A percentile compares a stretch with the other conserved stretches of the same genome.
phyloP scores from a whole-genome alignment of 805 yeast genomes.

The Cyberlindnera xishuangbannaensis region DNA sequence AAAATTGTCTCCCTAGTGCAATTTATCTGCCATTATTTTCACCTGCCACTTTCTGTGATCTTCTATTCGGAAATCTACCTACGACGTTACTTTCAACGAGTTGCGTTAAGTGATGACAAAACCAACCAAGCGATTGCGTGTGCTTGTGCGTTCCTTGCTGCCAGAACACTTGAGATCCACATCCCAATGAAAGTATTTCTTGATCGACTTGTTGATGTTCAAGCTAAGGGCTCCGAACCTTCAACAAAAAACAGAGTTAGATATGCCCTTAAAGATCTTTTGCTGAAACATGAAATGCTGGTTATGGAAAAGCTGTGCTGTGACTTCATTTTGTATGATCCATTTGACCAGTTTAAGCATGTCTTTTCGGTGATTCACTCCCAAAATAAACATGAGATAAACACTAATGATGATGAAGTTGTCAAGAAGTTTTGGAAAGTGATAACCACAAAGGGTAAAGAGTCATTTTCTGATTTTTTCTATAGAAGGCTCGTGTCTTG shows the following conservation, averaged over 20 bases:
- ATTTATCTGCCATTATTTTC: too few relatives aligned
- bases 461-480: neutral
- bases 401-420: neutral
- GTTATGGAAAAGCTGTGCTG: constrained; percentile 23
- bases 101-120: constrained; percentile 1
- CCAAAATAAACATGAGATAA: constrained; percentile 7
- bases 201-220: neutral
- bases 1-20: too few relatives aligned
- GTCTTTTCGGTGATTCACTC: constrained; percentile 1
- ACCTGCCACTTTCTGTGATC: too few relatives aligned
- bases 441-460: neutral
- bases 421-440: constrained; percentile 5
- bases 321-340: constrained; percentile 18
- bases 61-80: constrained; percentile 10
- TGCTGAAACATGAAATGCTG: constrained; percentile 13
- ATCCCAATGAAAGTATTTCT: constrained; percentile 1
- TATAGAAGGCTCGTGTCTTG: constrained; percentile 2
- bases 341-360: constrained; percentile 6
- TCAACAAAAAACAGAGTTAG: constrained; percentile 2
- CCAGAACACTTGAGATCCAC: constrained; percentile 18
- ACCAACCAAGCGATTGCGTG: constrained; percentile 1
- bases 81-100: constrained; percentile 19
- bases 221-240: neutral
- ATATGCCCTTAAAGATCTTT: constrained; percentile 15
- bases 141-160: constrained; percentile 16